Conservation (phyloP, 176 grass and related monocot genomes). For the Canna indica region DNA sequence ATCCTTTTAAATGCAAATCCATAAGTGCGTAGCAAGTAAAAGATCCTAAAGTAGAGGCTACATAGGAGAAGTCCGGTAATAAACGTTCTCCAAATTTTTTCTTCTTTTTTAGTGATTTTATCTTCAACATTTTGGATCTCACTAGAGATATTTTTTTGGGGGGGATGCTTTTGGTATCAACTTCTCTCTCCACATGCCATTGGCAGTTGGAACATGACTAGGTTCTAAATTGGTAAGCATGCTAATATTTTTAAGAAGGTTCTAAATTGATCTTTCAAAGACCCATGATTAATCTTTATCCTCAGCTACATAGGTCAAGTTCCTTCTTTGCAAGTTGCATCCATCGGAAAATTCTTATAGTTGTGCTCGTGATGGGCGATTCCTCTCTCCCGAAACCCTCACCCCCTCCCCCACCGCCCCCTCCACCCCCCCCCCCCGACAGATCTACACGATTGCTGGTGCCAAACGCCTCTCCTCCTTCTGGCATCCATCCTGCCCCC, state of each 20-base stretch:
- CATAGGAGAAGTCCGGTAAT: slow-evolving; percentile 71
- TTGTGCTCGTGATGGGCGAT: too few species aligned
- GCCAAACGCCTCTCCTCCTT: too few species aligned
- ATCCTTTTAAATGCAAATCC: slow-evolving; percentile 38
- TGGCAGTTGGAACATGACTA: slow-evolving; percentile 64
- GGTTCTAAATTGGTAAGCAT: slow-evolving; percentile 67
- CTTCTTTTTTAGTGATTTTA: background rate
- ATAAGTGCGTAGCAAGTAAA: slow-evolving; percentile 43
- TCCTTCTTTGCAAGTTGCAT: slow-evolving; percentile 46
- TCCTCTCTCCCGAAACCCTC: too few species aligned
- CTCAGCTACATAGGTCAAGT: slow-evolving; percentile 75
- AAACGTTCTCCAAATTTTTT: slow-evolving; percentile 1
- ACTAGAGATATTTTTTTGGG: background rate
- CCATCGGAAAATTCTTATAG: too few species aligned
- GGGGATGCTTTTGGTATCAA: slow-evolving; percentile 27
- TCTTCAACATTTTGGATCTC: background rate
- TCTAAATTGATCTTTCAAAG: background rate
- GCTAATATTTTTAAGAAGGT: background rate
- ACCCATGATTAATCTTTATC: background rate
- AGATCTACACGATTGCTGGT: too few species aligned
- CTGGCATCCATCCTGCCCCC: too few species aligned
- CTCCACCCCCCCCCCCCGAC: too few species aligned
- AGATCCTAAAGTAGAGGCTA: slow-evolving; percentile 53
- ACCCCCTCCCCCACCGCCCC: too few species aligned
- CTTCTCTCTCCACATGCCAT: slow-evolving; percentile 50